These are phyloP conservation scores for Camillea tinctor DNA, from an alignment of 2,329 filamentous ascomycete genomes.

Conservation along the genomic window DNA sequence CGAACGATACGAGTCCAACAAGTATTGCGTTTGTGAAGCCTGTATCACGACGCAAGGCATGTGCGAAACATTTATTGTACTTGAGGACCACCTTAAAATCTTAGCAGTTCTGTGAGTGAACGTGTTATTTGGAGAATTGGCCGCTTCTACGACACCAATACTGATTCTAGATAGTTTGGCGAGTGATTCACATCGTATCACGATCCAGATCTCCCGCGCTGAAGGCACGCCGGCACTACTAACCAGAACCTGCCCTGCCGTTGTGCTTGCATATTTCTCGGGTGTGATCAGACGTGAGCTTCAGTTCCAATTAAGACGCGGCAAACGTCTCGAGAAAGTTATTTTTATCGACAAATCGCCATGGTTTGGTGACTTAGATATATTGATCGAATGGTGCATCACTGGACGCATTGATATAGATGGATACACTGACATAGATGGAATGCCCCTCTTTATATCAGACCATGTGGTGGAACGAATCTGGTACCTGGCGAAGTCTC, in stretches of 20 bases:
- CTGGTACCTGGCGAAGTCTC: background rate
- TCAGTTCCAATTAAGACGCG: background rate
- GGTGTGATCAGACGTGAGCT: background rate
- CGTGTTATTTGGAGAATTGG: too few relatives aligned
- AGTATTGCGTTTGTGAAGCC: constrained; percentile 1
- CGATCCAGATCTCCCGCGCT: background rate
- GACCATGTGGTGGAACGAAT: background rate
- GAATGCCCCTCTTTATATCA: background rate
- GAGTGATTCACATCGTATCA: background rate
- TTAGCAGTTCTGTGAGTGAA: background rate
- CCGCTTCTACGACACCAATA: too few relatives aligned
- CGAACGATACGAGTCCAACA: background rate
- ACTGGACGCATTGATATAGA: background rate
- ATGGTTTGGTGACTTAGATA: background rate
- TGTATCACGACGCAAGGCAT: background rate
- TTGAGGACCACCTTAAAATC: background rate
- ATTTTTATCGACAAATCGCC: background rate
- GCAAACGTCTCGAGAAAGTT: background rate
- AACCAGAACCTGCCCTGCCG: background rate
- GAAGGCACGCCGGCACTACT: background rate
- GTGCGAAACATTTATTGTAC: background rate
- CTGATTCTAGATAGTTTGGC: background rate
- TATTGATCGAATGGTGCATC: background rate
- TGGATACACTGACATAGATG: background rate
- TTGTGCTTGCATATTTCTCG: constrained; percentile 1